phyloP scores from a whole-genome alignment of 148 eudicot genomes.

The Rhododendron vialii region DNA sequence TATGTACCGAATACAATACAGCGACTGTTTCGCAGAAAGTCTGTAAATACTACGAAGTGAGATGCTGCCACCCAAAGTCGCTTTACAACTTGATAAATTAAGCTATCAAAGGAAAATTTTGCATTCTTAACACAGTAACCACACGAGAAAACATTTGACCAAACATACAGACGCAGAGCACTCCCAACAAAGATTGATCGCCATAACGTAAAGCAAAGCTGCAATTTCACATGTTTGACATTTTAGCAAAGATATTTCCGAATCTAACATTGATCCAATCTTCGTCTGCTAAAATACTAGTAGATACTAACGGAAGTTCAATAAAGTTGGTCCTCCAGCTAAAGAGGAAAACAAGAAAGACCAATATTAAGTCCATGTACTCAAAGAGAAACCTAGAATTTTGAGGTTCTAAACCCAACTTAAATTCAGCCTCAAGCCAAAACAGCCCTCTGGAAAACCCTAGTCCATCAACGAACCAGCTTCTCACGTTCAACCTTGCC shows the following conservation, averaged over 20 bases:
- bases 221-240: background rate
- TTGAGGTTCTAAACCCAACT: conserved; percentile 15
- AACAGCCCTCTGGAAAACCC: conserved; percentile 3
- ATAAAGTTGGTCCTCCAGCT: background rate
- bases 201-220: background rate
- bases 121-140: background rate
- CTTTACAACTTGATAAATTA: background rate
- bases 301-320: background rate
- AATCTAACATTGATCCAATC: conserved; percentile 1
- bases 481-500: conserved; percentile 14
- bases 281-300: background rate
- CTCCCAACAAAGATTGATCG: background rate
- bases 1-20: no score
- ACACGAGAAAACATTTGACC: background rate
- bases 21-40: background rate
- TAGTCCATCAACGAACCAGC: conserved; percentile 22
- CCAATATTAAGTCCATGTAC: conserved; percentile 1
- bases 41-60: no score
- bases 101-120: background rate
- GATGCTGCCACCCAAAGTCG: background rate
- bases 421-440: conserved; percentile 21
- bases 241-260: background rate
- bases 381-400: conserved; percentile 1
- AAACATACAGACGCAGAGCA: background rate
- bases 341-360: conserved; percentile 9